Evolutionary conservation across 305 asterid species (phyloP).

Genomic region (Coffea humblotiana): DNA sequence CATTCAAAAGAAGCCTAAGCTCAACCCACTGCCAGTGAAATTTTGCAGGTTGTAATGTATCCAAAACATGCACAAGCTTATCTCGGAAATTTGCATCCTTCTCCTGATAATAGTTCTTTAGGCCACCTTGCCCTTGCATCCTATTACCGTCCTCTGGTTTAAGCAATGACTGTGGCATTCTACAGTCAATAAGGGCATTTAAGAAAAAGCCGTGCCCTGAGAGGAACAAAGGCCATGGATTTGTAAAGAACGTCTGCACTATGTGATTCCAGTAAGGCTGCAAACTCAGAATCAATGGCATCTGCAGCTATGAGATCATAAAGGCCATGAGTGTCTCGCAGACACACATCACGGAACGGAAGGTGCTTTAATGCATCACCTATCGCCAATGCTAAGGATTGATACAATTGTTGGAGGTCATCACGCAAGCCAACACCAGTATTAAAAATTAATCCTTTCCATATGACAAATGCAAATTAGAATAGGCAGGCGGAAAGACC

Average conservation of each 20-base stretch:
- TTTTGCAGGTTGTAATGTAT: conserved; percentile 93
- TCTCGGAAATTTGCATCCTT: conserved; percentile 66
- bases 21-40: conserved; percentile 99
- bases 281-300: conserved; percentile 77
- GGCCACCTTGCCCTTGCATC: conserved; percentile 55
- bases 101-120: conserved; percentile 62
- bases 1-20: conserved; percentile 87
- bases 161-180: conserved; percentile 52
- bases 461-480: conserved; percentile 72
- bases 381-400: conserved; percentile 50
- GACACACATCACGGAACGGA: conserved; percentile 93
- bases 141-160: conserved; percentile 58
- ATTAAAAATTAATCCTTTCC: conserved; percentile 72
- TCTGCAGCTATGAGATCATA: conserved; percentile 74
- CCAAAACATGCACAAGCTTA: conserved; percentile 78
- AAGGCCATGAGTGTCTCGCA: conserved; percentile 73
- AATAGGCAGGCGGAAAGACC: conserved; percentile 92
- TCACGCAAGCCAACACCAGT: conserved; percentile 67
- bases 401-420: conserved; percentile 70
- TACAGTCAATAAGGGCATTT: conserved; percentile 83
- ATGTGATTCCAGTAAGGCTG: conserved; percentile 65
- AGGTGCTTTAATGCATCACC: conserved; percentile 83
- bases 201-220: conserved; percentile 92
- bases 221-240: conserved; percentile 85
- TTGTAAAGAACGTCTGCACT: conserved; percentile 61